Evolutionary conservation across 2,329 filamentous ascomycete species (phyloP), one percentile per base, ranked within the genome.

Genomic region (Didymella exigua): DNA sequence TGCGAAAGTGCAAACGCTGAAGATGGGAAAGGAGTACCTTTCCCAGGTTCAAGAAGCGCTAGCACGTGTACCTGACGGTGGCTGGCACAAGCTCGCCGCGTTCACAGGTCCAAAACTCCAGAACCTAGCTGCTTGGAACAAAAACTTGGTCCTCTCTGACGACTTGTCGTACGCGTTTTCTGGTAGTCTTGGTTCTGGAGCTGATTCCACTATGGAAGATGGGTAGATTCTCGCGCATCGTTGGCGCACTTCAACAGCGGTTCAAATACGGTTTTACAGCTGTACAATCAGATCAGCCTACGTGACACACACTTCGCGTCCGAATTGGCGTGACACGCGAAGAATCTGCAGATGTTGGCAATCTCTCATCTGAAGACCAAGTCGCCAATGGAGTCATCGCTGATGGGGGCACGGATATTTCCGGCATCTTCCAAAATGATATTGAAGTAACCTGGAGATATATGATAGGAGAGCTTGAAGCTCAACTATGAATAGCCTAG

Each of bases 101-200:
- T 82, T 81, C 49, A 75, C 79, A 1, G 79, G 80, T 0, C 79
- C 79, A 1, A 75, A 78, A 30, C 60, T 82, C 16, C 58, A 72
- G 7, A 68, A 67, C 2, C 65, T 81, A 3, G 76, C 67, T 1
- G 76, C 69, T 2, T 81, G 77, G 71, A 68, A 76, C 36, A 77
- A 77, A 46, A 53, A 49, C 11, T 61, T 84, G 2, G 82, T 79
- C 5, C 73, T 85, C 4, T 76, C 84, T 0, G 83, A 82, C 8
- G 82, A 85, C 58, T 78, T 82, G 0, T 84, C 81, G 1, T 83
- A 85, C 63, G 80, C 82, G 0, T 73, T 84, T 0, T 82, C 81
- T 66, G 76, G 76, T 2, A 76, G 76, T 0, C 78, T 78, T 59
- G 78, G 78, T 0, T 78, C 77, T 3, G 78, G 78, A 0, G 78